Percentiles rank a stretch among this genome's conserved stretches.
Evolutionary conservation across 2,329 filamentous ascomycete species (phyloP).

Genomic region (Colletotrichum endophyticum): DNA sequence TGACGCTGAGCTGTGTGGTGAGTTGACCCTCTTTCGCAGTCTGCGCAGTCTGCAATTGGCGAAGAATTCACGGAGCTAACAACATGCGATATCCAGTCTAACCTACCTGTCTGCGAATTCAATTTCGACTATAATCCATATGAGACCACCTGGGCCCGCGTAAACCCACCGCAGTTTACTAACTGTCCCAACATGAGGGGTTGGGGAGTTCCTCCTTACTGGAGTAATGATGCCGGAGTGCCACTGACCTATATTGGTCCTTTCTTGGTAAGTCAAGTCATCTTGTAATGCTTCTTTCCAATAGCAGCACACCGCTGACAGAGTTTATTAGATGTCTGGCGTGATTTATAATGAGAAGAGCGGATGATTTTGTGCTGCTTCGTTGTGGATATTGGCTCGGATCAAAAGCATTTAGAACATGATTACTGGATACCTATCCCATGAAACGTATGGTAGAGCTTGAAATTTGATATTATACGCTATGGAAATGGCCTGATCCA

Average conservation of each 20-base stretch:
- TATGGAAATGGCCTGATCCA: not conserved
- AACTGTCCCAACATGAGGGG: not conserved
- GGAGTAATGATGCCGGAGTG: not conserved
- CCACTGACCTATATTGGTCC: not conserved
- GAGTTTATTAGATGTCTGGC: not conserved
- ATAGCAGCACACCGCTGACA: not conserved
- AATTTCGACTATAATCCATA: not conserved
- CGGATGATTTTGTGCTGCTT: not conserved
- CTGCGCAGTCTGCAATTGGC: not conserved
- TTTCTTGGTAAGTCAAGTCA: not conserved
- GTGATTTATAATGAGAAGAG: not conserved
- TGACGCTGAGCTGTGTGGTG: not conserved
- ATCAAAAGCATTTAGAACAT: not conserved
- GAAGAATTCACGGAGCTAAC: not conserved
- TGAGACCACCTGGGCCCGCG: not conserved
- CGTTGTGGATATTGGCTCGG: not conserved
- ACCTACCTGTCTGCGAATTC: slow-evolving; percentile 1
- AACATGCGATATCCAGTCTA: not conserved
- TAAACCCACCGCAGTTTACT: not conserved
- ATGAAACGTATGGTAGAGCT: not conserved
- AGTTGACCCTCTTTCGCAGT: not conserved
- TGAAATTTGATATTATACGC: not conserved
- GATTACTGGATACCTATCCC: not conserved
- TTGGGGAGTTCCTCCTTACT: not conserved
- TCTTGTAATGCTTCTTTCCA: not conserved